Base-by-base conservation (phyloP, 371 early-diverging fungal genomes). In the Batkoa obscura region DNA sequence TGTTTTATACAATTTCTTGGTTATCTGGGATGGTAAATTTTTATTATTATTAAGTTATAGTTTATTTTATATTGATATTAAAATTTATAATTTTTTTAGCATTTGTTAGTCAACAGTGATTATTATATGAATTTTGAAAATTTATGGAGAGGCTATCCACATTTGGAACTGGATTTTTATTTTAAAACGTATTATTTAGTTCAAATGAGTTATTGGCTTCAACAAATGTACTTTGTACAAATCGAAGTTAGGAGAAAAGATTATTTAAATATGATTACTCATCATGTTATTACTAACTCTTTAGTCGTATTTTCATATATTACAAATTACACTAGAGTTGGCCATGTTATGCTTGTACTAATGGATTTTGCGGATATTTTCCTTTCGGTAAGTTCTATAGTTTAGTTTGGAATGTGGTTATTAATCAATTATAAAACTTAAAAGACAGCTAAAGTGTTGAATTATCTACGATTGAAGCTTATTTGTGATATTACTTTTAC, bases 361-460 rank as follows among this genome's bases (percentile, higher is more conserved):
- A 83, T 88, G 84, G 90, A 90, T 64, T 67, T 86, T 54, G 72
- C 83, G 17, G 90, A 90, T 60, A 76, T 90, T 52, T 73, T 84
- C 33, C 71, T 90, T 38, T 68, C 85, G n/a, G 71, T 71, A 65
- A 70, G 73, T 56, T 23, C 17, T 32, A 4, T n/a, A 4, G 30
- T 56, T 60, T 5, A 41, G 13, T 43, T 34, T 15, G n/a, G 15
- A 63, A 59, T 50, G 48, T n/a, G n/a, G n/a, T 43, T 43, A 47
- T 12, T 48, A 2, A 52, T 17, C 9, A 9, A 43, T 34, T 34
- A 39, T 13, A 42, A 30, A 9, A 31, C 38, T 50, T 23, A 37
- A 4, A 35, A 73, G 74, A 61, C 70, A 32, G 80, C 82, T 63
- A 85, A 89, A 67, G 68, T 80, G 55, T 68, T 88, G 50, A 84